Percentiles rank a stretch among this genome's conserved stretches.
Conservation (phyloP, 768 basidiomycete genomes). For the Hydnomerulius pinastri region DNA sequence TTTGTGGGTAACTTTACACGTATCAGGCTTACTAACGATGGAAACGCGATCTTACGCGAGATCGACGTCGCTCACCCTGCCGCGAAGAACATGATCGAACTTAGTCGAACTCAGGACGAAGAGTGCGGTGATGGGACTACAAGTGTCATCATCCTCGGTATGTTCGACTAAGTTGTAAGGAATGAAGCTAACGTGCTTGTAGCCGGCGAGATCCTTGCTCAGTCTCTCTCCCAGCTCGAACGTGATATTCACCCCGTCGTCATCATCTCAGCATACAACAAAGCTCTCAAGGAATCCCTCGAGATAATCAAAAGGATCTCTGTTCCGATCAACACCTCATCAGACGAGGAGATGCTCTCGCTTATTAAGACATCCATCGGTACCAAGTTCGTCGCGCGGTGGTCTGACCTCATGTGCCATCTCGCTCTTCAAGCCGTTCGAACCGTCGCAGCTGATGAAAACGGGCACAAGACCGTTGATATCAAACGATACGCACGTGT, state of each 20-base stretch:
- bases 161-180: constrained; percentile 15
- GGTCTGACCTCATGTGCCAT: constrained; percentile 97
- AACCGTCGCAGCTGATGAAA: constrained; percentile 79
- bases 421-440: constrained; percentile 92
- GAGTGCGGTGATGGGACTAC: constrained; percentile 99
- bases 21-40: constrained; percentile 90
- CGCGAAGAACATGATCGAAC: constrained; percentile 99
- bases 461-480: constrained; percentile 85
- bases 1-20: background rate
- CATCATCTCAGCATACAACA: constrained; percentile 98
- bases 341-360: constrained; percentile 90
- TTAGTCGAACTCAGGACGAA: constrained; percentile 96
- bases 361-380: constrained; percentile 99
- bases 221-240: constrained; percentile 90
- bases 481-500: constrained; percentile 98
- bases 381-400: constrained; percentile 94
- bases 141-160: constrained; percentile 96
- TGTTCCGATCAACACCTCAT: constrained; percentile 81
- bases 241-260: constrained; percentile 98
- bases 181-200: background rate
- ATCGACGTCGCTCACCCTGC: constrained; percentile 99
- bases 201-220: constrained; percentile 97
- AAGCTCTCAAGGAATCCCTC: constrained; percentile 90
- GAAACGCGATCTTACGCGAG: constrained; percentile 97
- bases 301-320: constrained; percentile 87